Evolutionary conservation across 106 monocot genomes (phyloP).

Genomic region (Dendrobium nobile): DNA sequence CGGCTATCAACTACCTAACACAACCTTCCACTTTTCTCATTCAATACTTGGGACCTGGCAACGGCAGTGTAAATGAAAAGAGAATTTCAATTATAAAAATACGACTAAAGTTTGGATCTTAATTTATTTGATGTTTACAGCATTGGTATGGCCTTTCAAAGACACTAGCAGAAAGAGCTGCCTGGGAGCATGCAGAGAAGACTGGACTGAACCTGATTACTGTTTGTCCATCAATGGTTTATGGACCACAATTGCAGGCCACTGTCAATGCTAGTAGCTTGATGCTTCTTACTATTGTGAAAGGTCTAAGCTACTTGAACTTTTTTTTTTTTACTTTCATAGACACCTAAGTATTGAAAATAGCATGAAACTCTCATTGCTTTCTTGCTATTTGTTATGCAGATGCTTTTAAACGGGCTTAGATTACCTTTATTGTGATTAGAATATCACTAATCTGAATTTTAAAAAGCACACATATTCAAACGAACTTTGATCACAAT

Average conservation of each 20-base stretch:
- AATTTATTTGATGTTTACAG: constrained; percentile 21
- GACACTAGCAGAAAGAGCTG: constrained; percentile 38
- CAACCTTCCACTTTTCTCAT: no score
- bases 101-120: neutral
- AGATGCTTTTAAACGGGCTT: neutral
- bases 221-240: constrained; percentile 35
- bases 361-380: neutral
- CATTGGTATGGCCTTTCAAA: constrained; percentile 52
- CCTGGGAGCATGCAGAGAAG: constrained; percentile 30
- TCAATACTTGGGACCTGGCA: no score
- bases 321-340: neutral
- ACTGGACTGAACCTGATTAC: constrained; percentile 42
- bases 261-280: constrained; percentile 38
- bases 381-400: neutral
- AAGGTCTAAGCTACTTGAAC: constrained; percentile 14
- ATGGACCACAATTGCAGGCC: constrained; percentile 42
- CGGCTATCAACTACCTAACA: no score
- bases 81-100: no score
- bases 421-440: neutral
- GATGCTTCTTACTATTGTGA: constrained; percentile 31
- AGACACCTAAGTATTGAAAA: neutral
- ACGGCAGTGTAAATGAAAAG: no score
- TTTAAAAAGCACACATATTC: no score
- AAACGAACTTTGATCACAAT: no score
- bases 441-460: no score